Conservation (phyloP, 305 asterid species). For the Solanum aculeatissimum region DNA sequence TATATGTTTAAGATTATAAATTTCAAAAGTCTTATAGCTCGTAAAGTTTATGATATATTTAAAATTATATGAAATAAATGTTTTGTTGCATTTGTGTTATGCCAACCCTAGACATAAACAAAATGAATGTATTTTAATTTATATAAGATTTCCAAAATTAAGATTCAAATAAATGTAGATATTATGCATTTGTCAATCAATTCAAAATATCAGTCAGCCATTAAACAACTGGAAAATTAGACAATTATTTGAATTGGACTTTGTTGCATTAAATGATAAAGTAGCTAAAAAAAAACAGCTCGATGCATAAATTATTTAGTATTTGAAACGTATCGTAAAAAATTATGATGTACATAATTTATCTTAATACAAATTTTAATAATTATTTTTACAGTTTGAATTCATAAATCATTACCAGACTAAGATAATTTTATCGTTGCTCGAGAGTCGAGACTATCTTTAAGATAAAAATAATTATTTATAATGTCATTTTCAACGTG, state of each 20-base stretch:
- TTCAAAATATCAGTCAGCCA: background rate
- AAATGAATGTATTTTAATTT: background rate
- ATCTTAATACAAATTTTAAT: background rate
- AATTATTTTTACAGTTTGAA: background rate
- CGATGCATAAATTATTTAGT: rapidly evolving
- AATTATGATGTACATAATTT: rapidly evolving
- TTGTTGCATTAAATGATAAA: background rate
- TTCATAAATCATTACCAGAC: too few species aligned
- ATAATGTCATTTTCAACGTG: background rate
- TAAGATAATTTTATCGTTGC: too few species aligned
- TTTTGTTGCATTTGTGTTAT: background rate
- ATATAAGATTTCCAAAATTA: background rate
- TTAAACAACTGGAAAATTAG: background rate
- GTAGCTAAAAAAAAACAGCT: background rate
- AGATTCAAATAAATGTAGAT: background rate
- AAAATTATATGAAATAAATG: background rate
- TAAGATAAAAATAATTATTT: background rate
- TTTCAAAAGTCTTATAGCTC: too few species aligned
- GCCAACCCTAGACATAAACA: background rate
- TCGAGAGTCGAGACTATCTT: too few species aligned
- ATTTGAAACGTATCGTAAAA: background rate
- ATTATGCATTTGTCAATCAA: background rate
- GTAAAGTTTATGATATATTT: too few species aligned
- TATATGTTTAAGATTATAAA: too few species aligned
- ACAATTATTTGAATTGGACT: background rate